Evolutionary conservation across 2,329 filamentous ascomycete genomes (phyloP).

Genomic region (Teratosphaeria gauchensis): DNA sequence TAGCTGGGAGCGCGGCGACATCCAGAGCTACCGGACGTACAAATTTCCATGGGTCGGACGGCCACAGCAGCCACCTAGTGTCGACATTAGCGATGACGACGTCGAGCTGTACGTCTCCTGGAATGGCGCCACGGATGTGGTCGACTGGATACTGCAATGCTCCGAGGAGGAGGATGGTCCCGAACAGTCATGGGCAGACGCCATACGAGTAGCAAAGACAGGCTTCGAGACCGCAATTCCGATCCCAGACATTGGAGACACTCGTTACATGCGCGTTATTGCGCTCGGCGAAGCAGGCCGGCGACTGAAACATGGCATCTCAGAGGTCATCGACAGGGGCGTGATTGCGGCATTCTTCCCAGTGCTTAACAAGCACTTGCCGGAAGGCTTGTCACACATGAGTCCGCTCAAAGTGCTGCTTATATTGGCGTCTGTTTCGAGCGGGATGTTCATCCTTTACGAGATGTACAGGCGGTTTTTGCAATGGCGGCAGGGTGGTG

Average conservation of each 20-base stretch:
- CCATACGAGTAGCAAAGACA: slow-evolving; percentile 8
- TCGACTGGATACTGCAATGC: slow-evolving; percentile 43
- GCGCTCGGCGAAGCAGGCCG: slow-evolving; percentile 17
- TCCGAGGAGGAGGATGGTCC: slow-evolving; percentile 20
- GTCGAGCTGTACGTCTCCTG: slow-evolving; percentile 40
- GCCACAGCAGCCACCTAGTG: slow-evolving; percentile 23
- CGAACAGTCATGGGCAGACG: slow-evolving; percentile 14
- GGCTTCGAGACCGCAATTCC: slow-evolving; percentile 33
- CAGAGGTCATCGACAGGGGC: slow-evolving; percentile 14
- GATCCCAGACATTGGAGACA: slow-evolving; percentile 6
- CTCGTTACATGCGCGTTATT: slow-evolving; percentile 19
- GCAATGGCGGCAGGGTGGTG: slow-evolving; percentile 13
- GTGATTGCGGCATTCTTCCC: slow-evolving; percentile 12
- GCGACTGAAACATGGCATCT: slow-evolving; percentile 15
- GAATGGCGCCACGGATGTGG: slow-evolving; percentile 40
- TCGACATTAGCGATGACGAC: slow-evolving; percentile 21
- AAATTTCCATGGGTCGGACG: slow-evolving; percentile 41
- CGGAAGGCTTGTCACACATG: slow-evolving; percentile 4
- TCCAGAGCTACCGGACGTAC: slow-evolving; percentile 43
- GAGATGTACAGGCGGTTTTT: slow-evolving; percentile 17
- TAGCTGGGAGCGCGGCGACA: slow-evolving; percentile 28
- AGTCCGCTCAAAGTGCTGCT: slow-evolving; percentile 13
- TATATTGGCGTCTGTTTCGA: slow-evolving; percentile 9
- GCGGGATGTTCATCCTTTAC: slow-evolving; percentile 15
- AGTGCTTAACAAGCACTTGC: slow-evolving; percentile 1